phyloP scores from a whole-genome alignment of 1,139 yeast species.

The Lodderomyces elongisporus region DNA sequence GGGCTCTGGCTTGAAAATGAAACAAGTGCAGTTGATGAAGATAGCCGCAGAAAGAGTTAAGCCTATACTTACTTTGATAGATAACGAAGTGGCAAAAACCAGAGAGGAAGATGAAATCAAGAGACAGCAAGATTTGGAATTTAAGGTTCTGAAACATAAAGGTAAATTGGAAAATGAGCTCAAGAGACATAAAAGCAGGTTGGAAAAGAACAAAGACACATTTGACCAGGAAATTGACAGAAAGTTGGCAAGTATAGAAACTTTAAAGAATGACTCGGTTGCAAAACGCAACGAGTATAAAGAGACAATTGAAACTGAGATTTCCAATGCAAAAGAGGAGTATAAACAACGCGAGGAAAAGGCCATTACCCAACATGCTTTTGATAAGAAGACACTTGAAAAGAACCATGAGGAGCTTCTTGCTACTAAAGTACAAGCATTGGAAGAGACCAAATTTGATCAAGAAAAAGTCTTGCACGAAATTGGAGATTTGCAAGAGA shows the following conservation, averaged over 20 bases:
- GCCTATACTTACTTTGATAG: slow-evolving; percentile 48
- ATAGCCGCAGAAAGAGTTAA: slow-evolving; percentile 54
- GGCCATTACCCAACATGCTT: slow-evolving; percentile 45
- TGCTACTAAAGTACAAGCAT: slow-evolving; percentile 44
- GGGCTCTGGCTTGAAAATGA: slow-evolving; percentile 52
- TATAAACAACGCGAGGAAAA: slow-evolving; percentile 42
- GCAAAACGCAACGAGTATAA: slow-evolving; percentile 34
- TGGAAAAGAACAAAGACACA: slow-evolving; percentile 37
- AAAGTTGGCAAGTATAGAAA: slow-evolving; percentile 29
- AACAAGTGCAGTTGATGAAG: slow-evolving; percentile 51
- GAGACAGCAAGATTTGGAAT: slow-evolving; percentile 34
- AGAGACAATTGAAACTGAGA: slow-evolving; percentile 34
- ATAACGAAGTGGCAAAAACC: slow-evolving; percentile 46
- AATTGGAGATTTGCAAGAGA: slow-evolving; percentile 40
- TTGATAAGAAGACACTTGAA: slow-evolving; percentile 40
- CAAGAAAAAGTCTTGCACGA: slow-evolving; percentile 44
- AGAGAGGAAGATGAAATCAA: slow-evolving; percentile 44
- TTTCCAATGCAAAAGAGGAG: slow-evolving; percentile 42
- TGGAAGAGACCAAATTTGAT: slow-evolving; percentile 42
- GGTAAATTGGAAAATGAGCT: slow-evolving; percentile 38
- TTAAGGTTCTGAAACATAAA: slow-evolving; percentile 39
- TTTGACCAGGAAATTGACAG: slow-evolving; percentile 36
- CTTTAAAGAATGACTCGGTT: slow-evolving; percentile 28
- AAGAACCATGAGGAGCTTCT: slow-evolving; percentile 44
- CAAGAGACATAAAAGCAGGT: slow-evolving; percentile 33